Base-by-base conservation (phyloP, 257 asterid species). In the Penstemon barbatus region DNA sequence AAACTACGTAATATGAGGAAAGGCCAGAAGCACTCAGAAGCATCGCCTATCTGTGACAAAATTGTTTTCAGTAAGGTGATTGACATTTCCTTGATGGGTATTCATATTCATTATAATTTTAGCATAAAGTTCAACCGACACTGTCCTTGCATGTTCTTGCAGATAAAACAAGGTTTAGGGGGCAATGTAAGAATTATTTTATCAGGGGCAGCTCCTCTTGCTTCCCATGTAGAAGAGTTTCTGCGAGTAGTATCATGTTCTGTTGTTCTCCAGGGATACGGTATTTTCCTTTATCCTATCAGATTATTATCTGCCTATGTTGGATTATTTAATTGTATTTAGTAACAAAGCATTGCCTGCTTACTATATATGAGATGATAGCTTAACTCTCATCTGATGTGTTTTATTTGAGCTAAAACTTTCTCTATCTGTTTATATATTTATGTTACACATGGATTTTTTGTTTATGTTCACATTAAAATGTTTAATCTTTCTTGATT, bases 201-300 rank as follows among this genome's bases (percentile, higher is more conserved):
- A 84, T 93, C 97, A 33, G 99, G 97, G 70, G 99, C 96, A 74
- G 99, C 99, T 50, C 99, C 99, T 68, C 97, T 93, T 74, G 92
- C 99, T 71, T 71, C 95, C 39, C 96, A 93, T 66, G 95, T 93
- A 38, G 99, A 93, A 75, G 95, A 88, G 80, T 93, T 58, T 83
- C 78, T 93, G 69, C 80, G 96, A 80, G 96, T 93, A 33, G 97
- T 91, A 43, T 67, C 96, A 69, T 79, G 99, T 58, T 62, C 88
- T 75, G 80, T 85, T 53, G 96, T 90, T 72, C 96, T 91, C 75
- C 99, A 93, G 77, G 99, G 99, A 87, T 93, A 93, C 59, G 99
- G 99, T 93, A 90, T 43, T 61, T 66, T 42, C 72, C 46, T 63
- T 62, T 60, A n/a, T 66, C 50, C 53, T 63, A 8, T 37, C 51